Base-by-base conservation (phyloP, 805 yeast genomes). In the Pichia sporocuriosa region DNA sequence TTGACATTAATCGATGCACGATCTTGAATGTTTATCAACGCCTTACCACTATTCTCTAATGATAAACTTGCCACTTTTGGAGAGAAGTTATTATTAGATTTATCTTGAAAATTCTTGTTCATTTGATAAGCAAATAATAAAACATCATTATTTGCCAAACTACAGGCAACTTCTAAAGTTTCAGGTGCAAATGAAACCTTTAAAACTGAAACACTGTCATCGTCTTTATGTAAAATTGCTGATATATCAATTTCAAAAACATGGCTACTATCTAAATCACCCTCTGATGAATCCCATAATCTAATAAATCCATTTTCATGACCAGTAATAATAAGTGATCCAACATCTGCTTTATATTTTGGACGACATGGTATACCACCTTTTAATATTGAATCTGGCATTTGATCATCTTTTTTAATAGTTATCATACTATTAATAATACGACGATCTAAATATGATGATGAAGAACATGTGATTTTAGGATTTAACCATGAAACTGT, bases 241-340 rank as follows among this genome's bases (percentile, higher is more conserved):
- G 77, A 62, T 10, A 81, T 65, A 51, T 76, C 73, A 28, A 81
- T 70, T 48, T 80, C 84, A 49, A 83, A 64, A 4, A 78, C 79
- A 6, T 74, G 65, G 8, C 73, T 63, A 30, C 78, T 79, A 43
- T 72, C 78, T 6, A 79, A 53, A 47, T 85, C 96, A 17, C 84
- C 83, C 43, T 79, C 77, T 0, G 94, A 78, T 0, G 87, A 81
- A 62, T 90, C 95, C 79, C 88, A 81, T 9, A 90, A 67, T 40
- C 96, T 71, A 0, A 93, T 76, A 27, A 81, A 73, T 0, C 97
- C 97, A 57, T 82, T 82, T 27, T 79, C 75, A 56, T 93, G 96
- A 0, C 97, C 97, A 0, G 95, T 80, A 1, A 87, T 79, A 32
- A 89, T 66, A 11, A 74, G 75, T 3, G 81, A 75, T 31, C 84